Evolutionary conservation across 768 basidiomycete genomes (phyloP), one percentile per base, ranked within the genome.

Genomic region (Trametes elegans): DNA sequence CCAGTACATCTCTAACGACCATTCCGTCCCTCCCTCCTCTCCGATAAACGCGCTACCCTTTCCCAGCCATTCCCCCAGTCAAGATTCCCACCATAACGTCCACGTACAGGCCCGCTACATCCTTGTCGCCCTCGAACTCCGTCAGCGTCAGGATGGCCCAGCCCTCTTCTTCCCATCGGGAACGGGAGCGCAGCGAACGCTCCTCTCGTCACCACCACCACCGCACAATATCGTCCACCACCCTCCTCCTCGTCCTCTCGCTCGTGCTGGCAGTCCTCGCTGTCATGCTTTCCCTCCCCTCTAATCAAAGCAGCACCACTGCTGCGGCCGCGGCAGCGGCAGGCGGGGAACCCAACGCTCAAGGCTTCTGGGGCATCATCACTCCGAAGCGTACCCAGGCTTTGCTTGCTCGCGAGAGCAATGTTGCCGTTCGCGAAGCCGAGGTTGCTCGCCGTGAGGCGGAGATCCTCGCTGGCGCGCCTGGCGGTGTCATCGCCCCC

Each of bases 401-500:
- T 10, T 82, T 93, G 51, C 81, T 92, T 35, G 77, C 88, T 41
- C 84, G 91, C 16, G 91, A 93, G 71, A 79, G 82, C 57, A 80
- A 84, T 34, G 86, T 93, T 53, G 90, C 91, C 43, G 71, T 81
- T 60, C 90, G 91, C 52, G 91, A 93, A 68, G 87, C 90, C 0
- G 91, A 93, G 62, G 91, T 93, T 38, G 91, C 91, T 19, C 87
- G 88, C 57, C 88, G 91, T 35, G 91, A 93, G 65, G 91, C 92
- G 26, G 91, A 93, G 62, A 70, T 93, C 35, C 81, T 93, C 31
- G 86, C 82, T 14, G 91, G 88, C 40, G 87, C 89, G 1, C 90
- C 90, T 1, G 92, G 88, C 18, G 91, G 91, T 32, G 85, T 93
- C 21, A 71, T 88, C 43, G 78, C 55, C 14, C 38, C 85, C 7